Evolutionary conservation across 164 flowering plant species (phyloP).

Genomic region (Sextonia rubra): DNA sequence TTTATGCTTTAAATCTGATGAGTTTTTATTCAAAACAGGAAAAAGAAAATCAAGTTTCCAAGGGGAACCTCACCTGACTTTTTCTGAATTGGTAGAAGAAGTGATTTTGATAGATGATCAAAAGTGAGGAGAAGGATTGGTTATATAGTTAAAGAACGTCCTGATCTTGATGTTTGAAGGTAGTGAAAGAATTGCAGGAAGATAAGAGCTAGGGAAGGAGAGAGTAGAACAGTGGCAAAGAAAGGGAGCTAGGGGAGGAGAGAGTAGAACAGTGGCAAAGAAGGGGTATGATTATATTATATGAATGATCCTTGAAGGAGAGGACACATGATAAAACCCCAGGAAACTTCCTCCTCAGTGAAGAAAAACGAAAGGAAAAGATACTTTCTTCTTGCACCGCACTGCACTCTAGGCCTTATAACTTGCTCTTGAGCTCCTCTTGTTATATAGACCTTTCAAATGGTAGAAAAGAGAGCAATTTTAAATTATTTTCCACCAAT

Average conservation of each 20-base stretch:
- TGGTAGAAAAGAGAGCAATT: constrained; percentile 8
- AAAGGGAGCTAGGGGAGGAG: constrained; percentile 1
- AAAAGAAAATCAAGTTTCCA: not conserved
- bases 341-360: constrained; percentile 24
- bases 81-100: not conserved
- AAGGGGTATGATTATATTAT: not conserved
- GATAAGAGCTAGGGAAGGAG: constrained; percentile 2
- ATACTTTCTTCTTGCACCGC: constrained; percentile 7
- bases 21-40: not conserved
- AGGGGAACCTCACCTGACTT: not conserved
- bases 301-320: constrained; percentile 3
- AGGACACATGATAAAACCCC: constrained; percentile 5
- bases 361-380: not conserved
- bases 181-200: no score
- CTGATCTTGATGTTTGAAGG: no score
- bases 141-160: no score
- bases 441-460: constrained; percentile 30
- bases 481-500: not conserved
- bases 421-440: constrained; percentile 19
- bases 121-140: not conserved
- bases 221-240: not conserved
- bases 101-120: not conserved
- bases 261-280: not conserved
- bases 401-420: not conserved
- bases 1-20: not conserved